Evolutionary conservation across 2,329 filamentous ascomycete species (phyloP).

Genomic region (Colletotrichum plurivorum): DNA sequence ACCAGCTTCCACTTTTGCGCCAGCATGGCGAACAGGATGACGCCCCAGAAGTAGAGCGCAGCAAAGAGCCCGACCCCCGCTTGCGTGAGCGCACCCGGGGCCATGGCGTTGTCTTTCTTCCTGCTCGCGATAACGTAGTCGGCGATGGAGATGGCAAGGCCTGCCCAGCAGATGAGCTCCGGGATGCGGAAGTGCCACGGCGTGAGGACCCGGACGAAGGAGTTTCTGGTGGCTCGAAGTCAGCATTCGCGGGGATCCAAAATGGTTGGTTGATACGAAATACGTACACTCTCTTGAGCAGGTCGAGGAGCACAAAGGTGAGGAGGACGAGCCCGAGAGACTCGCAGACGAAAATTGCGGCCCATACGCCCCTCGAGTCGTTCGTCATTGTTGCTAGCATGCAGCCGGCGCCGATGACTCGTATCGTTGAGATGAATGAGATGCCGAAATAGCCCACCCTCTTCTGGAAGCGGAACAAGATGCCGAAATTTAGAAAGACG

Average conservation of each 20-base stretch:
- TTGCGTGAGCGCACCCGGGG: constrained; percentile 37
- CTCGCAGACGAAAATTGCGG: constrained; percentile 42
- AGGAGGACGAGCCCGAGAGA: constrained; percentile 41
- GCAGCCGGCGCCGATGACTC: constrained; percentile 42
- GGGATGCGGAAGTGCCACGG: constrained; percentile 40
- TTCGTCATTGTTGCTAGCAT: constrained; percentile 42
- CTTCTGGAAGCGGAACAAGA: constrained; percentile 18
- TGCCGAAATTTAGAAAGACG: constrained; percentile 12
- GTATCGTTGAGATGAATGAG: constrained; percentile 41
- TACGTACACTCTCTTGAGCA: constrained; percentile 40
- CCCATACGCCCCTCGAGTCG: constrained; percentile 39
- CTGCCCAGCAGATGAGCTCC: constrained; percentile 43
- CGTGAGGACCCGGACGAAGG: constrained; percentile 25
- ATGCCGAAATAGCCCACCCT: constrained; percentile 34
- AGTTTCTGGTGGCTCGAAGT: constrained; percentile 16
- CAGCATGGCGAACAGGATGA: constrained; percentile 31
- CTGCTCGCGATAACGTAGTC: constrained; percentile 39
- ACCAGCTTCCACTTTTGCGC: constrained; percentile 26
- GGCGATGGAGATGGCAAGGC: constrained; percentile 42
- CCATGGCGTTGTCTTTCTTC: constrained; percentile 34
- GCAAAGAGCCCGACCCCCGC: constrained; percentile 41
- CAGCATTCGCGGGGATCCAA: not conserved
- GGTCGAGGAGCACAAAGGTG: constrained; percentile 34
- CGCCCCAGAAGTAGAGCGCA: constrained; percentile 40
- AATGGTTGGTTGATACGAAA: no score